Evolutionary conservation across 345 rosid species (phyloP).

Genomic region (Noccaea caerulescens): DNA sequence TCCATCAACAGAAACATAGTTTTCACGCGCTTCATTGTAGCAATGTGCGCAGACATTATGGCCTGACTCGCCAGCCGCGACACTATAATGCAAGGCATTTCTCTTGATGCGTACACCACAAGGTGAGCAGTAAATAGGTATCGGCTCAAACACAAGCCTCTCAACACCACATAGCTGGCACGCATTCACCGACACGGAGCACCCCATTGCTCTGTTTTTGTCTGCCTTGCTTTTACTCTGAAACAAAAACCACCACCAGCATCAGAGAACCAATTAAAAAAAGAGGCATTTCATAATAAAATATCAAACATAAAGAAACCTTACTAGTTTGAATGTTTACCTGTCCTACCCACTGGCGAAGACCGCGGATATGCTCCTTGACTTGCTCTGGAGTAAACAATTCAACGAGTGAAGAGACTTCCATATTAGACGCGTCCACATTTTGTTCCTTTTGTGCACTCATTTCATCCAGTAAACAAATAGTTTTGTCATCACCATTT

Average conservation of each 20-base stretch:
- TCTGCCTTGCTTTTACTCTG: slow-evolving; percentile 93
- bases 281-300: too few species aligned
- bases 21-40: slow-evolving; percentile 79
- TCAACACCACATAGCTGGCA: slow-evolving; percentile 95
- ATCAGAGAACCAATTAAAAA: too few species aligned
- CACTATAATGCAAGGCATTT: slow-evolving; percentile 74
- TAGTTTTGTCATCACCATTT: slow-evolving; percentile 45
- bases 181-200: slow-evolving; percentile 73
- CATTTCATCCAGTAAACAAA: slow-evolving; percentile 50
- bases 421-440: slow-evolving; percentile 56
- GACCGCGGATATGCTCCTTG: slow-evolving; percentile 74
- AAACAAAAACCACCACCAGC: too few species aligned
- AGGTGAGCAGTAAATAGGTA: slow-evolving; percentile 83
- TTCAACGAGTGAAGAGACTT: slow-evolving; percentile 72
- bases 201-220: slow-evolving; percentile 90
- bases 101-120: slow-evolving; percentile 95
- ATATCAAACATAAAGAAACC: too few species aligned
- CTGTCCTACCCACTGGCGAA: slow-evolving; percentile 97
- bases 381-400: slow-evolving; percentile 90
- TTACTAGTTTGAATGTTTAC: slow-evolving; percentile 40
- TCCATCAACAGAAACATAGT: slow-evolving; percentile 65
- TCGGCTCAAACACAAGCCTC: slow-evolving; percentile 84
- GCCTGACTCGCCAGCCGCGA: slow-evolving; percentile 76
- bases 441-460: slow-evolving; percentile 58
- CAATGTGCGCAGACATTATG: slow-evolving; percentile 82